These are phyloP conservation scores for Boletellus ananas DNA, from an alignment of 768 basidiomycete genomes.

Conservation along the genomic window DNA sequence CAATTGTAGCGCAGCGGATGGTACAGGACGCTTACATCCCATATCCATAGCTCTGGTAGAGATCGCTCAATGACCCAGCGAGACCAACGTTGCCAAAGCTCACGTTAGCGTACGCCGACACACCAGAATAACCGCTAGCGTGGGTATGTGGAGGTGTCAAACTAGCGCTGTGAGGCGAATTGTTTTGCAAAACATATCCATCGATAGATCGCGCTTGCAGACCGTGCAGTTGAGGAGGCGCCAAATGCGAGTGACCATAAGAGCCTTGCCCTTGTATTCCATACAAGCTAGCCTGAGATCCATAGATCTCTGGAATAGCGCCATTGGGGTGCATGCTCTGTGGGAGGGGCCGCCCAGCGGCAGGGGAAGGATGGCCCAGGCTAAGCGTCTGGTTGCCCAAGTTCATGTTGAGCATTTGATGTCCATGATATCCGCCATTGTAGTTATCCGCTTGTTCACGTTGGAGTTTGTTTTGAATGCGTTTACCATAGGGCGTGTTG, in stretches of 20 bases:
- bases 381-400: constrained; percentile 56
- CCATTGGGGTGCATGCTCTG: constrained; percentile 50
- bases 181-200: constrained; percentile 76
- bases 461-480: constrained; percentile 97
- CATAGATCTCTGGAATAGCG: constrained; percentile 64
- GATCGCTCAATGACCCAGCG: constrained; percentile 60
- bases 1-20: constrained; percentile 28
- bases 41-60: constrained; percentile 78
- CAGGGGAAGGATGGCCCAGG: constrained; percentile 35
- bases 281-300: constrained; percentile 58
- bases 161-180: constrained; percentile 60
- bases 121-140: constrained; percentile 52
- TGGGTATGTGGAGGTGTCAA: constrained; percentile 57
- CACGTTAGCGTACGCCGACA: constrained; percentile 50
- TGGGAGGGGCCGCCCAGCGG: constrained; percentile 53
- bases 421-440: constrained; percentile 53
- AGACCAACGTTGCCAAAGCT: constrained; percentile 48
- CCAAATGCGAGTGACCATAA: constrained; percentile 56
- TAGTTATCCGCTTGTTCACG: constrained; percentile 83
- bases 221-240: constrained; percentile 48
- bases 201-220: constrained; percentile 74
- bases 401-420: constrained; percentile 55
- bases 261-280: constrained; percentile 52
- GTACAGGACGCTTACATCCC: constrained; percentile 56
- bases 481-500: constrained; percentile 99